Percentiles rank a stretch among this genome's conserved stretches.
Evolutionary conservation across 768 basidiomycete genomes (phyloP).

Genomic region (Lentinula aciculospora): DNA sequence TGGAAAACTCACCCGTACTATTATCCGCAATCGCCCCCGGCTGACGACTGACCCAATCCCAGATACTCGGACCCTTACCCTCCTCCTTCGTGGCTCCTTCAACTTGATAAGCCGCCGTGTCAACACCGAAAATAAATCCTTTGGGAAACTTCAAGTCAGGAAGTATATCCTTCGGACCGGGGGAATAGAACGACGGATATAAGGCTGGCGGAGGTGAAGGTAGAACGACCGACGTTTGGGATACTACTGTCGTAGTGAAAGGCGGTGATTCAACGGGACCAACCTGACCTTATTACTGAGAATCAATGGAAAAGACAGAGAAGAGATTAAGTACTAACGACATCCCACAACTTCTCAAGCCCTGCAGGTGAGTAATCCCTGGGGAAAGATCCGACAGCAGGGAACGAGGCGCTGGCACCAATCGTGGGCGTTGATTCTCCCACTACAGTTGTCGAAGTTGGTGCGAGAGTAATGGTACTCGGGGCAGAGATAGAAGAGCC

Average conservation of each 20-base stretch:
- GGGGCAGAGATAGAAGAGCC: not conserved
- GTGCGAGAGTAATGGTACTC: not conserved
- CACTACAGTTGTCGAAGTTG: not conserved
- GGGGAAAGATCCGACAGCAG: constrained; percentile 33
- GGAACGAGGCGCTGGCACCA: constrained; percentile 18
- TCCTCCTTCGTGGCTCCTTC: constrained; percentile 47
- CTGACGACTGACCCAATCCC: constrained; percentile 44
- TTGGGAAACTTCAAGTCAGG: constrained; percentile 39
- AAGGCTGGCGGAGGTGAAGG: constrained; percentile 40
- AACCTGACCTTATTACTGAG: constrained; percentile 22
- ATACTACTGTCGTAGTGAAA: constrained; percentile 37
- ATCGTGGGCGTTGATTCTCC: not conserved
- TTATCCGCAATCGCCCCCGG: constrained; percentile 35
- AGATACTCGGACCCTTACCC: constrained; percentile 40
- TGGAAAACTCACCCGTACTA: constrained; percentile 29
- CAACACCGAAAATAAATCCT: constrained; percentile 46
- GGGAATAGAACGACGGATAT: constrained; percentile 42
- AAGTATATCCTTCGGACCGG: constrained; percentile 35
- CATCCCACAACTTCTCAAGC: constrained; percentile 34
- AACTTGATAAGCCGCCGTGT: constrained; percentile 48
- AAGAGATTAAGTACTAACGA: constrained; percentile 19
- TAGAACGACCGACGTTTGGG: constrained; percentile 28
- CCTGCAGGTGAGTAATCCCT: constrained; percentile 34
- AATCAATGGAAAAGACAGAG: not conserved
- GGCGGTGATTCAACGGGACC: constrained; percentile 38